Evolutionary conservation across 139 green algal species (phyloP).

Genomic region (Chlamydomonas applanata): DNA sequence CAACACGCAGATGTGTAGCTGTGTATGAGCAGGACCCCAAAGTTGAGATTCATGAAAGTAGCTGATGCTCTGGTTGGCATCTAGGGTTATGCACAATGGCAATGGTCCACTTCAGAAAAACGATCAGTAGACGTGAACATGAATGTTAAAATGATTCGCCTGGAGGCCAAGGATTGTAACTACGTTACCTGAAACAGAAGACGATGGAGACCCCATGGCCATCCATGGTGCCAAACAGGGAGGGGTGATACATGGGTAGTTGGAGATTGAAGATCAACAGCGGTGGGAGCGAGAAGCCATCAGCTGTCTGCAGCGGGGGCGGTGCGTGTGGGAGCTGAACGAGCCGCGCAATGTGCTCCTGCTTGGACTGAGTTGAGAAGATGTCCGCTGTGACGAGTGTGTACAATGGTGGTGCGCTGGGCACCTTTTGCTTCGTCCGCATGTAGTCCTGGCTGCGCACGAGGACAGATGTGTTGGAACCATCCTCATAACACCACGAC

Average conservation of each 20-base stretch:
- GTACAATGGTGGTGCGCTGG: conserved; percentile 61
- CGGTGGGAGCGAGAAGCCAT: conserved; percentile 54
- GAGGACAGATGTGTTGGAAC: conserved; percentile 32
- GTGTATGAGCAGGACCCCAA: too few relatives aligned
- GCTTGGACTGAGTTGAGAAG: conserved; percentile 70
- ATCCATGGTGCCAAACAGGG: conserved; percentile 69
- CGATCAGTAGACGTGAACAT: too few relatives aligned
- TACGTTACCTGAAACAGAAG: conserved; percentile 71
- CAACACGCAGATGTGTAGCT: too few relatives aligned
- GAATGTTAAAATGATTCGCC: too few relatives aligned
- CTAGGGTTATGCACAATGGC: too few relatives aligned
- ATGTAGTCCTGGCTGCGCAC: conserved; percentile 68
- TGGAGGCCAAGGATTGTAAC: too few relatives aligned
- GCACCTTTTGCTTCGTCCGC: conserved; percentile 51
- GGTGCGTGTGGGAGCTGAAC: conserved; percentile 50
- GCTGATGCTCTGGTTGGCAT: too few relatives aligned
- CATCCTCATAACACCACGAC: conserved; percentile 15
- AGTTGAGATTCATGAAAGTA: too few relatives aligned
- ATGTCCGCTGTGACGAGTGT: conserved; percentile 68
- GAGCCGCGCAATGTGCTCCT: conserved; percentile 67
- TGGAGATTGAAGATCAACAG: conserved; percentile 86
- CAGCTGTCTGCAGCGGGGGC: conserved; percentile 8
- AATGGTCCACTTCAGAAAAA: too few relatives aligned
- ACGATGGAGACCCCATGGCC: conserved; percentile 68
- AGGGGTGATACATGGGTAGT: conserved; percentile 73